Evolutionary conservation across 2,329 filamentous ascomycete species (phyloP).

Genomic region (Stenocarpella maydis): DNA sequence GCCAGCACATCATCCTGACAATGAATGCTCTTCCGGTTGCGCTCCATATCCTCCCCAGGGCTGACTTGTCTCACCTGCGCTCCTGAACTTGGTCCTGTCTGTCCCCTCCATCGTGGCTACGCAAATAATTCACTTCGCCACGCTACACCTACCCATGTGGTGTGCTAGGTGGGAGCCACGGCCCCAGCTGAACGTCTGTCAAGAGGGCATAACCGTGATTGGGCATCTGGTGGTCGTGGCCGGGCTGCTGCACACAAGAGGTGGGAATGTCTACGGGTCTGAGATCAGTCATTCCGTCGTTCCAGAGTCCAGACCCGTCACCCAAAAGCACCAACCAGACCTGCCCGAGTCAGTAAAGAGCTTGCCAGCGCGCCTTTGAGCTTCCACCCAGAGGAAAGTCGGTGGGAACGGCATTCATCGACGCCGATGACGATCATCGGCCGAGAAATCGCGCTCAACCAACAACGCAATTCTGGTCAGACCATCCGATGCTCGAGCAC

Average conservation of each 20-base stretch:
- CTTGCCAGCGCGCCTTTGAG: too few relatives aligned
- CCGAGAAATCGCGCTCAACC: background rate
- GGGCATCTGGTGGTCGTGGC: background rate
- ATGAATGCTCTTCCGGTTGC: too few relatives aligned
- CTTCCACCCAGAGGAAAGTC: background rate
- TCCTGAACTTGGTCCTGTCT: too few relatives aligned
- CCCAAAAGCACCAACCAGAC: too few relatives aligned
- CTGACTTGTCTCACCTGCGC: too few relatives aligned
- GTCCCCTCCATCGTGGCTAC: too few relatives aligned
- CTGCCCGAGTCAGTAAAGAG: background rate
- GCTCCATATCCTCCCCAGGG: too few relatives aligned
- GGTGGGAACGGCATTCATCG: constrained; percentile 4
- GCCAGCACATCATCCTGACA: too few relatives aligned
- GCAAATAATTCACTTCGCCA: too few relatives aligned
- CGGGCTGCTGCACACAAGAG: background rate
- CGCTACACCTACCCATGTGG: too few relatives aligned
- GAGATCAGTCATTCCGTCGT: constrained; percentile 5
- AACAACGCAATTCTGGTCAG: background rate
- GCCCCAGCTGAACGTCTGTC: background rate
- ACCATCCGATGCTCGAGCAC: background rate
- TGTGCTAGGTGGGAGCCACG: background rate
- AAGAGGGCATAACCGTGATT: constrained; percentile 10
- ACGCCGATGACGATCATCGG: constrained; percentile 18
- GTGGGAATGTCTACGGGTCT: constrained; percentile 3
- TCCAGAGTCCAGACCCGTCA: background rate